A percentile compares a stretch with the other conserved stretches of the same genome.
These are phyloP conservation scores for Diutina pseudorugosa DNA, from an alignment of 1,139 yeast genomes.

Conservation along the genomic window DNA sequence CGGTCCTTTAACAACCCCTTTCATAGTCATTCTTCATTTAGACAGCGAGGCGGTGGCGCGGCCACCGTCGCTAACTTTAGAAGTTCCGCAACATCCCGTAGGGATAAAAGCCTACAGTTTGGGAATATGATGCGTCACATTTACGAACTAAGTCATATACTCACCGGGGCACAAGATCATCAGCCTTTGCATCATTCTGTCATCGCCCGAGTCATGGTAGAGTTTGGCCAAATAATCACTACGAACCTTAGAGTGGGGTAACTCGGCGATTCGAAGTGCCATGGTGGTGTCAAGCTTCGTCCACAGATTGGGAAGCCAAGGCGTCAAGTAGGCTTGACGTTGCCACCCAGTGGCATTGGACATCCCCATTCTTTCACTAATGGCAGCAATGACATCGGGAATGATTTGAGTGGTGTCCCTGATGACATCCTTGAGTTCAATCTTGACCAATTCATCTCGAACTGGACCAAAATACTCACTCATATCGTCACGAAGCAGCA, in stretches of 20 bases:
- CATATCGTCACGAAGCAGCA: conserved; percentile 54
- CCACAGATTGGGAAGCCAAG: conserved; percentile 64
- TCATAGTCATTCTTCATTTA: not conserved
- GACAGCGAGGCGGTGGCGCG: not conserved
- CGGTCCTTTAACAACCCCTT: too few species aligned
- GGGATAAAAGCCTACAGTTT: not conserved
- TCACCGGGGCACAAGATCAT: conserved; percentile 8
- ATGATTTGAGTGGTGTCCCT: conserved; percentile 41
- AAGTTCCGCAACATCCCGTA: not conserved
- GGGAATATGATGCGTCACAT: not conserved
- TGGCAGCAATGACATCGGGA: conserved; percentile 47
- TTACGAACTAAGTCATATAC: not conserved
- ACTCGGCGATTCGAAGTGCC: conserved; percentile 34
- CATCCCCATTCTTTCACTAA: conserved; percentile 11
- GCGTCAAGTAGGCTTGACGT: conserved; percentile 60
- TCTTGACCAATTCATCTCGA: conserved; percentile 47
- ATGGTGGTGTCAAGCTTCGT: conserved; percentile 36
- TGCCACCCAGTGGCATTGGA: conserved; percentile 39
- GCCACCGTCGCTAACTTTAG: not conserved
- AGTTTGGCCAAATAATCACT: conserved; percentile 42
- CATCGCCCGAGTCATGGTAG: conserved; percentile 31
- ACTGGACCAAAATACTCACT: conserved; percentile 53
- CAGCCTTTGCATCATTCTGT: conserved; percentile 50
- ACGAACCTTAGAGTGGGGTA: conserved; percentile 38
- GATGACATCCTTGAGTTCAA: conserved; percentile 36